A percentile compares a stretch with the other conserved stretches of the same genome.
Conservation (phyloP, 2,329 filamentous ascomycete species). For the Epichloe gansuensis region DNA sequence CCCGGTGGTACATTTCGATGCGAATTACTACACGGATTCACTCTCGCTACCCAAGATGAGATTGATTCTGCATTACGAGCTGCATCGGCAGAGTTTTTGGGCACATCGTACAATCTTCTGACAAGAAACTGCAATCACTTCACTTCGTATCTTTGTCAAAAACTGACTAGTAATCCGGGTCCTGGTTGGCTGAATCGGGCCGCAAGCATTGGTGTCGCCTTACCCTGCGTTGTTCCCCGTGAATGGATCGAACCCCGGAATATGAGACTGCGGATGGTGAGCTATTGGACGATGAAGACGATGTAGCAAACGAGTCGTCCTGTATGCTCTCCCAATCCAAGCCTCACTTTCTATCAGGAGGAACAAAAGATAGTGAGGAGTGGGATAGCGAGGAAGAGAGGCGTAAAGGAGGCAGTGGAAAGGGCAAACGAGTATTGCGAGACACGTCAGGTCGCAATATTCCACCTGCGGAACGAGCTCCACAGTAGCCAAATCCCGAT, state of each 20-base stretch:
- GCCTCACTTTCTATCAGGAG: slow-evolving; percentile 19
- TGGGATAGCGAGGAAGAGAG: slow-evolving; percentile 37
- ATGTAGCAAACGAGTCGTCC: slow-evolving; percentile 38
- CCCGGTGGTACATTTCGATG: slow-evolving; percentile 67
- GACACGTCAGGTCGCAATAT: slow-evolving; percentile 40
- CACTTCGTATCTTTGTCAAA: slow-evolving; percentile 62
- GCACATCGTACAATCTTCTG: slow-evolving; percentile 67
- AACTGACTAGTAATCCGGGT: slow-evolving; percentile 56
- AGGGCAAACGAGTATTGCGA: slow-evolving; percentile 32
- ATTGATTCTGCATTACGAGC: slow-evolving; percentile 57
- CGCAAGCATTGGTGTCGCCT: slow-evolving; percentile 66
- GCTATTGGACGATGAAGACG: slow-evolving; percentile 45
- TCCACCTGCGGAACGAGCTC: slow-evolving; percentile 41
- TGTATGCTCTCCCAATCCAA: slow-evolving; percentile 41
- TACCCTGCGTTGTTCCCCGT: slow-evolving; percentile 71
- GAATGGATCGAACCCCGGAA: slow-evolving; percentile 77
- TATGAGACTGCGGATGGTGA: slow-evolving; percentile 61
- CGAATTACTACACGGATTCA: slow-evolving; percentile 70
- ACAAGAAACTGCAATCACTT: slow-evolving; percentile 87
- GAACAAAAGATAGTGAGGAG: slow-evolving; percentile 16
- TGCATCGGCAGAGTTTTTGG: slow-evolving; percentile 61
- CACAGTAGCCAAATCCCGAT: slow-evolving; percentile 12
- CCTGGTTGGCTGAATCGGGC: slow-evolving; percentile 73
- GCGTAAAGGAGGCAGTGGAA: slow-evolving; percentile 26
- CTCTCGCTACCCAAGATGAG: slow-evolving; percentile 54